Evolutionary conservation across 257 asterid species (phyloP), one percentile per base, ranked within the genome.

Genomic region (Solanum sitiens): DNA sequence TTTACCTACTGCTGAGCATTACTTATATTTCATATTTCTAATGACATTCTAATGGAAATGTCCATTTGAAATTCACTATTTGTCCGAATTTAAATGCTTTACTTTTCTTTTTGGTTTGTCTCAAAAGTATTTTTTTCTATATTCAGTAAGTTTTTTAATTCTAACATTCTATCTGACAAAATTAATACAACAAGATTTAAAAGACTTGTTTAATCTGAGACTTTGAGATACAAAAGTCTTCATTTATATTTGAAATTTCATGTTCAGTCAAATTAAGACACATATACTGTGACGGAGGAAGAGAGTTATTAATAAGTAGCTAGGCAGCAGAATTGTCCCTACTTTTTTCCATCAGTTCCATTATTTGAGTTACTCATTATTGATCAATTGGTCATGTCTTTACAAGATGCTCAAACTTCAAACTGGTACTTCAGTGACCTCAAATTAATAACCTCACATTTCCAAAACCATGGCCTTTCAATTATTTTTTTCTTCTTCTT

Each of bases 381-480:
- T 37, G 82, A n/a, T 72, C 12, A 11, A 72, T 10, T 83, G n/a
- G 2, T 67, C 37, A 72, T 86, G 89, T 59, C 39, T 68, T 77
- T 37, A 23, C 39, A 68, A 14, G 86, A 73, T 18, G 0, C 40
- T 20, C 82, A 89, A 42, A 53, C 86, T 40, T 74, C 87, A 23
- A 42, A 83, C 21, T 72, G 89, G 89, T 25, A 73, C 63, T 72
- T 40, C 53, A 86, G 39, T 2, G 88, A 86, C 84, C 72, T 86
- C 42, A 72, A 23, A 39, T 75, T 63, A 72, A 71, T 86, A 72
- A 47, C 84, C 16, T 47, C 84, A 10, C 83, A 72, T 35, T 59
- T 83, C 25, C 33, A 56, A 15, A 56, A 89, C 47, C 44, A 53
- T 74, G 56, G 65, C 23, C 45, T 85, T 67, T 65, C 84, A 16